phyloP scores from a whole-genome alignment of 2,329 filamentous ascomycete species.

The Ceratocystis cubensis region DNA sequence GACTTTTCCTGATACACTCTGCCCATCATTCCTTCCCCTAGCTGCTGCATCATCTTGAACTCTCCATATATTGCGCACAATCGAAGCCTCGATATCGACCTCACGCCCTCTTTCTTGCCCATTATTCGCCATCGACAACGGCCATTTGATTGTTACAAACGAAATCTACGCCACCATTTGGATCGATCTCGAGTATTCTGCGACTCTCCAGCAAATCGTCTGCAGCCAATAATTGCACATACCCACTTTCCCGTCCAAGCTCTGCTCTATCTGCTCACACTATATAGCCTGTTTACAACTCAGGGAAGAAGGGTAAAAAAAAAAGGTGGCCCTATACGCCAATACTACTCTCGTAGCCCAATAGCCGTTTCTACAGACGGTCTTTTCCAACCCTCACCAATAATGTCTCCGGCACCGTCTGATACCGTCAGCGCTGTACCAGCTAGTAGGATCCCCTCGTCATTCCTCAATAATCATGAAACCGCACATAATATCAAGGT shows the following conservation, averaged over 20 bases:
- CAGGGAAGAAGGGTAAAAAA: not conserved
- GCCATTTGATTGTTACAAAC: not conserved
- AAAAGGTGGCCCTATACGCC: not conserved
- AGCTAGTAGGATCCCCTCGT: slow-evolving; percentile 12
- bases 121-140: not conserved
- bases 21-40: not conserved
- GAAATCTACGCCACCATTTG: not conserved
- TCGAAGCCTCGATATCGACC: not conserved
- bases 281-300: not conserved
- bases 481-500: not conserved
- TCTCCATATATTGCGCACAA: not conserved
- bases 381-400: not conserved
- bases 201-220: not conserved
- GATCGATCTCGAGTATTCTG: not conserved
- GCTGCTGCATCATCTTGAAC: not conserved
- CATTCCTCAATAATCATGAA: not conserved
- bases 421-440: slow-evolving; percentile 15
- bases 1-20: not conserved
- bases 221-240: not conserved
- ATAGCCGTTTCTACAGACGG: slow-evolving; percentile 1
- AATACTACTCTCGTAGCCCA: not conserved
- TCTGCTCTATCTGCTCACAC: not conserved
- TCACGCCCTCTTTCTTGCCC: not conserved
- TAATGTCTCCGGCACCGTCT: slow-evolving; percentile 16
- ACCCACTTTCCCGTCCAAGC: not conserved